Base-by-base conservation (phyloP, 2,329 filamentous ascomycete genomes). In the Colletotrichum sublineola region DNA sequence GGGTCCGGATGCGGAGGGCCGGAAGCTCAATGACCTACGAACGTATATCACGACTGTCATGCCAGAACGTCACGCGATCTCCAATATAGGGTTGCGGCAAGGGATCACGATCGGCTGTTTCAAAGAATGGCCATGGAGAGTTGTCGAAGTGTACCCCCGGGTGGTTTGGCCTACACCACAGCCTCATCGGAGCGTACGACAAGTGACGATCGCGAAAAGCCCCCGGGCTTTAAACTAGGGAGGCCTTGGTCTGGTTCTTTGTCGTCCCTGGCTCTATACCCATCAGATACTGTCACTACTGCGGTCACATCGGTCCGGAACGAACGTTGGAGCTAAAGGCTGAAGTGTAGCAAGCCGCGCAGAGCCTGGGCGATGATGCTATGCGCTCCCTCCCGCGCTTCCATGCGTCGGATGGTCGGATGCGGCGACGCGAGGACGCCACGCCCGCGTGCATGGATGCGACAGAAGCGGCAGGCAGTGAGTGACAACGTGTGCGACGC, bases 391-490 rank as follows among this genome's bases (percentile, higher is more conserved):
- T 52, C 53, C 62, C 50, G 29, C 24, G 24, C 46, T 14, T 29
- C 44, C 29, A 60, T 46, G 36, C 44, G 55, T 20, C 67, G 62
- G 46, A 64, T 65, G 46, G n/a, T 29, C 62, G 53, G 53, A 36
- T 58, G 44, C 33, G 55, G 53, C 62, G 44, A 53, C 46, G 36
- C 24, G 31, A 57, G 15, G 18, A 44, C 18, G 44, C 44, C 44
- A 8, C 4, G 36, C 36, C 38, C 7, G 46, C 4, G 8, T 33
- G 57, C 29, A 67, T 40, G 68, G 33, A 42, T 56, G n/a, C 56
- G 48, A 62, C 69, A 24, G 53, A 69, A 72, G 14, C 55, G 60
- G 60, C 69, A 72, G 69, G 60, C 57, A 60, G 42, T 46, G 31
- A 15, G 65, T 68, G 31, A 9, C 65, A 36, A 48, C 63, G 58